Conservation (phyloP, 2,329 filamentous ascomycete species). For the Aspergillus puulaauensis region DNA sequence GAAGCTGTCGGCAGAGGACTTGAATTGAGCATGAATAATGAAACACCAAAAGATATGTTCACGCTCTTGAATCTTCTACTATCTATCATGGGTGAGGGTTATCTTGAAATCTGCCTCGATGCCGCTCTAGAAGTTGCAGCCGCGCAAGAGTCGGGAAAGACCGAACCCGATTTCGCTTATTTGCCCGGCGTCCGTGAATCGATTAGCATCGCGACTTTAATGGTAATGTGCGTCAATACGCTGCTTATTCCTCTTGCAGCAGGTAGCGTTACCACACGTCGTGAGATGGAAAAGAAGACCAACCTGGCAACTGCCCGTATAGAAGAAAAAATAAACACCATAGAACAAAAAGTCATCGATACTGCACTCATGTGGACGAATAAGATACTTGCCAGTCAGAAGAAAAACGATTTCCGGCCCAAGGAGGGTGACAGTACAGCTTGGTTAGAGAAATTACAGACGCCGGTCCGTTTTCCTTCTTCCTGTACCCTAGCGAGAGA, state of each 20-base stretch:
- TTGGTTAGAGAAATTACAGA: conserved; percentile 75
- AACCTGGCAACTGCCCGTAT: conserved; percentile 71
- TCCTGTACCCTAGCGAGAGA: background rate
- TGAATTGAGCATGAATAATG: conserved; percentile 81
- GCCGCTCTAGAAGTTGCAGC: conserved; percentile 72
- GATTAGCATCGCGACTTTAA: conserved; percentile 86
- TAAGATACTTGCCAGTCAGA: conserved; percentile 72
- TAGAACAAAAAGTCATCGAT: conserved; percentile 68
- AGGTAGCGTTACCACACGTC: conserved; percentile 83
- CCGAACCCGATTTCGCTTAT: conserved; percentile 84
- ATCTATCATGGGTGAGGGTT: conserved; percentile 82
- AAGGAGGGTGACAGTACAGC: conserved; percentile 65
- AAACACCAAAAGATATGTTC: conserved; percentile 92
- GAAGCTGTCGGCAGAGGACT: conserved; percentile 89
- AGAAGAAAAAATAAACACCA: conserved; percentile 76
- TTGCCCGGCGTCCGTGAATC: conserved; percentile 75
- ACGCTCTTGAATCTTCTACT: conserved; percentile 80
- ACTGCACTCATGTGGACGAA: conserved; percentile 74
- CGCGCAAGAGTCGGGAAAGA: conserved; percentile 74
- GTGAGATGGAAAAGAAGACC: conserved; percentile 83
- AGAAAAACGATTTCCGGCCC: conserved; percentile 88
- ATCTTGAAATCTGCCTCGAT: conserved; percentile 65
- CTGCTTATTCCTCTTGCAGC: conserved; percentile 88
- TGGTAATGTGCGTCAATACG: conserved; percentile 87
- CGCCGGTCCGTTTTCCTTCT: conserved; percentile 50